These are phyloP conservation scores for Stemphylium beticola DNA, from an alignment of 2,329 filamentous ascomycete genomes.

Conservation along the genomic window DNA sequence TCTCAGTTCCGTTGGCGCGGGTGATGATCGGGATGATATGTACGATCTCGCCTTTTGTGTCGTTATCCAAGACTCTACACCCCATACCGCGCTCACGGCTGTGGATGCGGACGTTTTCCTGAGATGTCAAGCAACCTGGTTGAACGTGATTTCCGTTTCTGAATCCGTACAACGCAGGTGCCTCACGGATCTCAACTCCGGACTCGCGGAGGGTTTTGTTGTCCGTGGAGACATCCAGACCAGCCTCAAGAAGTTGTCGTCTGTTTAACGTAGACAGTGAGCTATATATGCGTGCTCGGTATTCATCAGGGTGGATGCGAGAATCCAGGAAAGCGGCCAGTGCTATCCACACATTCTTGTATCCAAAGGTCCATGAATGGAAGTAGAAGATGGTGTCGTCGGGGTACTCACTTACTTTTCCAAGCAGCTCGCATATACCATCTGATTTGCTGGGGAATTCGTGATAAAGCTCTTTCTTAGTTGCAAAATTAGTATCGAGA, in stretches of 20 bases:
- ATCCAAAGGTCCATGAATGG: conserved; percentile 89
- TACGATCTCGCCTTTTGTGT: conserved; percentile 62
- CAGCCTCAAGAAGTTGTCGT: conserved; percentile 36
- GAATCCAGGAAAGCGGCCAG: conserved; percentile 73
- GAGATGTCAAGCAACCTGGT: conserved; percentile 73
- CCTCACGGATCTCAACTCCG: conserved; percentile 60
- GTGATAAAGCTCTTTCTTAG: conserved; percentile 55
- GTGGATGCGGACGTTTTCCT: conserved; percentile 72
- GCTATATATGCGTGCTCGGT: conserved; percentile 75
- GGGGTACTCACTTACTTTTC: conserved; percentile 72
- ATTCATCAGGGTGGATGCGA: conserved; percentile 81
- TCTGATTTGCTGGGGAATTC: conserved; percentile 71
- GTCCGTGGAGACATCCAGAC: conserved; percentile 44
- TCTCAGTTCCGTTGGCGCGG: conserved; percentile 65
- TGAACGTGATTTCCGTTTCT: conserved; percentile 74
- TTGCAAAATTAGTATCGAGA: conserved; percentile 82
- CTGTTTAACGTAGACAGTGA: conserved; percentile 55
- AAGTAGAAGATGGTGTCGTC: conserved; percentile 80
- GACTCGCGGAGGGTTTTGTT: conserved; percentile 35
- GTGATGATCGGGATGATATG: conserved; percentile 81
- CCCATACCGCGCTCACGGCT: conserved; percentile 80
- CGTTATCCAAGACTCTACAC: conserved; percentile 60
- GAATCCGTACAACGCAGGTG: conserved; percentile 73
- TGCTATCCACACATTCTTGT: conserved; percentile 90
- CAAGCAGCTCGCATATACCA: conserved; percentile 75